Evolutionary conservation across 2,329 filamentous ascomycete species (phyloP).

Genomic region (Nemania abortiva): DNA sequence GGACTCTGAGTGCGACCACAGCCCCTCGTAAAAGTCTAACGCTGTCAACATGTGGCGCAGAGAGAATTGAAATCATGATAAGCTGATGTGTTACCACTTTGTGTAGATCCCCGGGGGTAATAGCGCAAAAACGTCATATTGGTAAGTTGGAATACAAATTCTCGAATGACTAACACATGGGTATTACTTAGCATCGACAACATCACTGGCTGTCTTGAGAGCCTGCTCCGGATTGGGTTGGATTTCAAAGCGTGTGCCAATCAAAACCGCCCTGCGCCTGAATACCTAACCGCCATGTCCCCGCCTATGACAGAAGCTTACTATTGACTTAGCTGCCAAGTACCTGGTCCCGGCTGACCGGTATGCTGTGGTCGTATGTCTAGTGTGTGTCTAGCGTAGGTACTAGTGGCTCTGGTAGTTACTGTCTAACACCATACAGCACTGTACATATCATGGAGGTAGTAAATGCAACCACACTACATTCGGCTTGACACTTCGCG

Average conservation of each 20-base stretch:
- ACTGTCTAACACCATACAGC: neutral
- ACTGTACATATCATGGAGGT: neutral
- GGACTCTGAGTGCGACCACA: neutral
- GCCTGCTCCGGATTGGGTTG: neutral
- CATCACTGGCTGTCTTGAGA: neutral
- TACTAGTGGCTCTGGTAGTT: neutral
- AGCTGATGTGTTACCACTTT: neutral
- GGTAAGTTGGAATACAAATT: neutral
- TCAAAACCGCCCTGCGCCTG: neutral
- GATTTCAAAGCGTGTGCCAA: neutral
- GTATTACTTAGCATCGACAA: neutral
- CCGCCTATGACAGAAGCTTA: slow-evolving; percentile 15
- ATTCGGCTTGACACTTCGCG: neutral
- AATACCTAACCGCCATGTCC: neutral
- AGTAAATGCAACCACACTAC: neutral
- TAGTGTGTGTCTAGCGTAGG: too few species aligned
- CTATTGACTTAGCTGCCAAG: slow-evolving; percentile 4
- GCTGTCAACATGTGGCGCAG: neutral
- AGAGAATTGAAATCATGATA: slow-evolving; percentile 2
- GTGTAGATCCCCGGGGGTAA: neutral
- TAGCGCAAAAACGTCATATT: neutral
- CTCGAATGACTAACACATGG: neutral
- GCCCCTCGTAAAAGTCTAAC: neutral
- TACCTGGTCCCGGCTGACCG: neutral
- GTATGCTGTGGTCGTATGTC: neutral